A percentile compares a stretch with the other conserved stretches of the same genome.
Evolutionary conservation across 768 basidiomycete genomes (phyloP).

Genomic region (Chiua virens): DNA sequence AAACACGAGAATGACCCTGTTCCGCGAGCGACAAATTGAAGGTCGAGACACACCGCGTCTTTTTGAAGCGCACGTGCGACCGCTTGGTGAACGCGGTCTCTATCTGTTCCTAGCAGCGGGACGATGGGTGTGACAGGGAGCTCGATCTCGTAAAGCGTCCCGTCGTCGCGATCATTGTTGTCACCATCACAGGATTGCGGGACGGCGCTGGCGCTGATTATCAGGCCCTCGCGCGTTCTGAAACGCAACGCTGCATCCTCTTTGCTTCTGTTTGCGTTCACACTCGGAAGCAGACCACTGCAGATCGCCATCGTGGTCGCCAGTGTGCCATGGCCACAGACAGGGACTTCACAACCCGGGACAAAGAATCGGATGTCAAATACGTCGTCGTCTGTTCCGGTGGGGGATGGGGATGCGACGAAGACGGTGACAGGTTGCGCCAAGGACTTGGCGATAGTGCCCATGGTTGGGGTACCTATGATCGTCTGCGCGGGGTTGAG

Average conservation of each 20-base stretch:
- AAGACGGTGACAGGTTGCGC: conserved; percentile 46
- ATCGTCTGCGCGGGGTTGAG: background rate
- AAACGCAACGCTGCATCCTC: conserved; percentile 25
- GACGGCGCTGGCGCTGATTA: conserved; percentile 14
- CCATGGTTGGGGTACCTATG: conserved; percentile 5
- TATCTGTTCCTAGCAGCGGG: conserved; percentile 32
- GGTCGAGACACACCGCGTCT: conserved; percentile 23
- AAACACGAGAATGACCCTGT: conserved; percentile 33
- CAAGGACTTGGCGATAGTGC: conserved; percentile 40
- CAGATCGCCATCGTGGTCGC: conserved; percentile 44
- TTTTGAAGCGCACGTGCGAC: conserved; percentile 39
- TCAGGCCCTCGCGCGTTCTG: conserved; percentile 30
- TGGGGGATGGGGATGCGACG: conserved; percentile 23
- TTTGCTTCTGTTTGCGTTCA: too few relatives aligned
- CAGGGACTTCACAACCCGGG: conserved; percentile 28
- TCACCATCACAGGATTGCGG: too few relatives aligned
- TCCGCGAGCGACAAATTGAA: conserved; percentile 42
- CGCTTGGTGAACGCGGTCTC: conserved; percentile 27
- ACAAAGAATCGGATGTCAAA: conserved; percentile 43
- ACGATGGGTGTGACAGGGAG: conserved; percentile 32
- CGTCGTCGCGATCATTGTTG: background rate
- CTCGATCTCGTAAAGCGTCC: conserved; percentile 34
- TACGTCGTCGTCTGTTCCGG: conserved; percentile 9
- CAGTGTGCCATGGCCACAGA: conserved; percentile 48
- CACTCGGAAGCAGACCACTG: background rate